Evolutionary conservation across 2,329 filamentous ascomycete species (phyloP).

Genomic region (Aspergillus fructus): DNA sequence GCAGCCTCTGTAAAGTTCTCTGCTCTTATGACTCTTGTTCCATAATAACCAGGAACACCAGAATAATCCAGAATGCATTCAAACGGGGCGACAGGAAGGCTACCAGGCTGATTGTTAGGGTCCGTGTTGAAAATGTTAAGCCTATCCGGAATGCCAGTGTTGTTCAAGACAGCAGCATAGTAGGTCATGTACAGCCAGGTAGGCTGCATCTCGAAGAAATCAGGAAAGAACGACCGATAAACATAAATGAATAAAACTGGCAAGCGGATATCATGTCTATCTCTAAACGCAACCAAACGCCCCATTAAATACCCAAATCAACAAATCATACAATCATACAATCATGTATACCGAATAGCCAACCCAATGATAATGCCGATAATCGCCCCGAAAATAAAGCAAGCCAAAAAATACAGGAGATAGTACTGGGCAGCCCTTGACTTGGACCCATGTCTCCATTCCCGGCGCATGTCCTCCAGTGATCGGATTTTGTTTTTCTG

Average conservation of each 20-base stretch:
- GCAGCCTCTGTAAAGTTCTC: slow-evolving; percentile 24
- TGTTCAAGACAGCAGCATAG: slow-evolving; percentile 40
- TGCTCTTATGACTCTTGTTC: slow-evolving; percentile 8
- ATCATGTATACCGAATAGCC: not conserved
- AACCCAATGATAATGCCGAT: not conserved
- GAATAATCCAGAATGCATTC: slow-evolving; percentile 9
- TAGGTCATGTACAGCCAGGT: slow-evolving; percentile 29
- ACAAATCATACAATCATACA: too few species aligned
- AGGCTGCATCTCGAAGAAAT: not conserved
- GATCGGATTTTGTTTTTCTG: not conserved
- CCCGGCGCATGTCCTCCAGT: not conserved
- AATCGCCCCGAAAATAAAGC: not conserved
- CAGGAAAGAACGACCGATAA: not conserved
- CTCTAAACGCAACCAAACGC: too few species aligned
- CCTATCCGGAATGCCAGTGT: slow-evolving; percentile 37
- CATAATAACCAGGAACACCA: slow-evolving; percentile 4
- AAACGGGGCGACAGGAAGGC: slow-evolving; percentile 22
- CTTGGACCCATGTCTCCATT: slow-evolving; percentile 4
- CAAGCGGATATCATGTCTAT: too few species aligned
- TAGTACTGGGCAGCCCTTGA: not conserved
- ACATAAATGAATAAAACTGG: too few species aligned
- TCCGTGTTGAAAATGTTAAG: slow-evolving; percentile 26
- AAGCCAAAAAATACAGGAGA: not conserved
- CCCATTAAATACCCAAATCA: too few species aligned
- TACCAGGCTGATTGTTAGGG: slow-evolving; percentile 23